Evolutionary conservation across 1,139 yeast species (phyloP).

Genomic region (Kodamaea anthophila): DNA sequence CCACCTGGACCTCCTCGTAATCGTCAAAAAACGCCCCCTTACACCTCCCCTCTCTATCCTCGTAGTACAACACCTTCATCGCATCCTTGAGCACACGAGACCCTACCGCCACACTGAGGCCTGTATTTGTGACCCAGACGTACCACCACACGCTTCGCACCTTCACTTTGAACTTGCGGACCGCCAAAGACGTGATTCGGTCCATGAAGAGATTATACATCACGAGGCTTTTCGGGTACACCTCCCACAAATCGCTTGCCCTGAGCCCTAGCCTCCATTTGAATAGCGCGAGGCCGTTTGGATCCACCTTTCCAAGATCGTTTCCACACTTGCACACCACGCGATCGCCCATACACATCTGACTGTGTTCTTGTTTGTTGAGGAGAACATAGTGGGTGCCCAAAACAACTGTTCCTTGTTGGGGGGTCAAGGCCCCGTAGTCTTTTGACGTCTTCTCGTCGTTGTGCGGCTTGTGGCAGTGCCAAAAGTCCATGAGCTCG

Average conservation of each 20-base stretch:
- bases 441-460: constrained; percentile 17
- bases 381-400: constrained; percentile 56
- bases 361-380: constrained; percentile 17
- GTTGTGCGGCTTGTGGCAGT: constrained; percentile 77
- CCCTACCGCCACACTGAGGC: constrained; percentile 13
- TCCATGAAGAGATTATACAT: constrained; percentile 38
- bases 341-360: constrained; percentile 4
- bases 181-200: constrained; percentile 42
- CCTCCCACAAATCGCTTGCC: constrained; percentile 16
- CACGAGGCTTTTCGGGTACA: constrained; percentile 28
- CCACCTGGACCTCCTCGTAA: constrained; percentile 20
- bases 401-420: constrained; percentile 35
- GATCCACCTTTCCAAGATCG: constrained; percentile 28
- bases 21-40: constrained; percentile 9
- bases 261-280: constrained; percentile 55
- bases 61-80: constrained; percentile 14
- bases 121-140: constrained; percentile 19
- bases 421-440: constrained; percentile 45
- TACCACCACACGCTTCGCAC: constrained; percentile 10
- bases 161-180: constrained; percentile 38
- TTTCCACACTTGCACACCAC: constrained; percentile 17
- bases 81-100: constrained; percentile 9
- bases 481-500: constrained; percentile 97
- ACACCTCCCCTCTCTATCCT: constrained; percentile 5
- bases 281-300: constrained; percentile 31